phyloP scores from a whole-genome alignment of 192 early-diverging fungal genomes.

The Coemansia sp. region DNA sequence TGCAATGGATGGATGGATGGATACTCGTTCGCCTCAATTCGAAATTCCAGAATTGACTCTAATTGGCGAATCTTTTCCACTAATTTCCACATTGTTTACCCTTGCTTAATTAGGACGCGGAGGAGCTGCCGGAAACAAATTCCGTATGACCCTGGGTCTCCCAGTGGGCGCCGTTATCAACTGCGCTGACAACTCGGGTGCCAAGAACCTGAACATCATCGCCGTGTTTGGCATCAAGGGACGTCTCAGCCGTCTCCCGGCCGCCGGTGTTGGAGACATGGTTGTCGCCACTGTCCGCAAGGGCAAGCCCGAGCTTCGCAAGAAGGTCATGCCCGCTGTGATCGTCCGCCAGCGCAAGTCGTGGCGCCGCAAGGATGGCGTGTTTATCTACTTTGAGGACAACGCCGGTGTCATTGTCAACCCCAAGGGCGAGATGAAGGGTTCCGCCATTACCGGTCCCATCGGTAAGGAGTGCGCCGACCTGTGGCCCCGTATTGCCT shows the following conservation, averaged over 20 bases:
- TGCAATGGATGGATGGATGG: not conserved
- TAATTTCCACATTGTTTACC: too few relatives aligned
- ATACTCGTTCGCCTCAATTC: not conserved
- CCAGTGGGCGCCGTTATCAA: conserved; percentile 96
- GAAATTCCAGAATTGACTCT: not conserved
- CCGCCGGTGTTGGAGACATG: conserved; percentile 99
- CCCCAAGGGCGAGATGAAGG: conserved; percentile 99
- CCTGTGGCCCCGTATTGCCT: conserved; percentile 99
- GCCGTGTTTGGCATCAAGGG: conserved; percentile 94
- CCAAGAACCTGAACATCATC: conserved; percentile 99
- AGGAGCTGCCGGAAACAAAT: conserved; percentile 88
- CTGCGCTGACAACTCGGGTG: conserved; percentile 99
- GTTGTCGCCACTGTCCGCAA: conserved; percentile 99
- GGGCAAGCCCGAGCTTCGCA: conserved; percentile 99
- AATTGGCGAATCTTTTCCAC: not conserved
- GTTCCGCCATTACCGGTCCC: conserved; percentile 99
- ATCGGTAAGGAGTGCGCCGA: conserved; percentile 99
- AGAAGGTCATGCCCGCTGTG: conserved; percentile 99
- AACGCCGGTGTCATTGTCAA: conserved; percentile 99
- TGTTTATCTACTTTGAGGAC: conserved; percentile 99
- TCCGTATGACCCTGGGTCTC: conserved; percentile 99
- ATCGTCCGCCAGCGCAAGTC: conserved; percentile 99
- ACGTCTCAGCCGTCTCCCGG: conserved; percentile 95
- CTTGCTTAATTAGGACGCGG: conserved; percentile 41
- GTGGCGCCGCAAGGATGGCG: conserved; percentile 98